Conservation (phyloP, 2,329 filamentous ascomycete genomes). For the Paecilomyces niveus region DNA sequence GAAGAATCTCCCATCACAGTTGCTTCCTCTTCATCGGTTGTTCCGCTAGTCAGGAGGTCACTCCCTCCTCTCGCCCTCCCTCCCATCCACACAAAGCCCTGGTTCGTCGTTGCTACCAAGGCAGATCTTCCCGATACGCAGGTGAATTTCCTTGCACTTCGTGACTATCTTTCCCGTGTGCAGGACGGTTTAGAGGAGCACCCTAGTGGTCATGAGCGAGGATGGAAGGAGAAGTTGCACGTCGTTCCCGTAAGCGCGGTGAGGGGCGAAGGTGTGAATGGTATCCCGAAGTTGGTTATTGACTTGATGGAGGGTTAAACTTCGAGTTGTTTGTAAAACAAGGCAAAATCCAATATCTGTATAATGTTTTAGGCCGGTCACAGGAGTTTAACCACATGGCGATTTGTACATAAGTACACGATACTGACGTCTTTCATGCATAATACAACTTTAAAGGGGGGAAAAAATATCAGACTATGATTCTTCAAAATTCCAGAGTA, state of each 20-base stretch:
- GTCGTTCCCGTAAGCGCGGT: conserved; percentile 88
- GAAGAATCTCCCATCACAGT: background rate
- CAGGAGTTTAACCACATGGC: background rate
- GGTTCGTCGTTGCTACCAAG: conserved; percentile 94
- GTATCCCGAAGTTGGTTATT: conserved; percentile 35
- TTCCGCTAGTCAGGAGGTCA: conserved; percentile 1
- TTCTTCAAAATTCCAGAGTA: background rate
- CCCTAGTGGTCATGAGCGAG: conserved; percentile 66
- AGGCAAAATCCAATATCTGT: background rate
- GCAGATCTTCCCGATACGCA: conserved; percentile 75
- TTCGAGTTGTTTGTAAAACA: background rate
- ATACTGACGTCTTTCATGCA: background rate
- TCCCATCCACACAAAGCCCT: conserved; percentile 88
- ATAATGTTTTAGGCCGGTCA: background rate
- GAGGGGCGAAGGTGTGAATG: conserved; percentile 70
- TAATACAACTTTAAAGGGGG: background rate
- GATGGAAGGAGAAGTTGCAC: conserved; percentile 49
- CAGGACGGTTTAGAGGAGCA: conserved; percentile 58
- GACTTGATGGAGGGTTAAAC: conserved; percentile 28
- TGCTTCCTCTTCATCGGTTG: background rate
- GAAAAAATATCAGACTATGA: background rate
- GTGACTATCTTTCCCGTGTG: conserved; percentile 62
- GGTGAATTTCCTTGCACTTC: conserved; percentile 65
- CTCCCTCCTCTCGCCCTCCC: conserved; percentile 48
- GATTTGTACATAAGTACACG: background rate